Evolutionary conservation across 345 rosid species (phyloP), one percentile per base, ranked within the genome.

Genomic region (Eucalyptus regnans): DNA sequence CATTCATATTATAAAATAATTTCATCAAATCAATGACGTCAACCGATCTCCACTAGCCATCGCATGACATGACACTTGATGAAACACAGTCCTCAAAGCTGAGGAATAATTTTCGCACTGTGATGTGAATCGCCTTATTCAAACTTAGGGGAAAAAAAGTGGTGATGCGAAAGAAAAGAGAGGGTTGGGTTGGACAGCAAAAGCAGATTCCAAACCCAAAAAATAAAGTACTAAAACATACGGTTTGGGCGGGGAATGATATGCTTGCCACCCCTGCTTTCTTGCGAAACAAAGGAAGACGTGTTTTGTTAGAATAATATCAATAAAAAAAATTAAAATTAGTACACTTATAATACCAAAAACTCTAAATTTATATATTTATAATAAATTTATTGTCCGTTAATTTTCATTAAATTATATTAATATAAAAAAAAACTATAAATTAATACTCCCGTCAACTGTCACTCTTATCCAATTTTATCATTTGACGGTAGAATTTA

Each of bases 401-500:
- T 9, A 2, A 0, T 56, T 56, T 22, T 25, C 5, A 6, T 22
- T 9, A 22, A 56, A 56, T 56, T 56, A 56, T 0, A 56, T 56
- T 56, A 56, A 23, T 56, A 56, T 56, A 4, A 56, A 23, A 2
- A 56, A 23, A 56, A 56, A 23, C 0, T 1, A 56, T 25, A 23
- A 56, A 56, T 23, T 1, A 3, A 0, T 4, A 56, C 2, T 20
- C 25, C 8, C 4, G 7, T 23, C 0, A 56, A 9, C 3, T 56
- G 5, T 4, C 62, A 22, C 0, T 5, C 22, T 0, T 23, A 56
- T 56, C 13, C 0, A 56, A 23, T 2, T 23, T 0, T 23, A 4
- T 23, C 3, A 23, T 56, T 56, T 22, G 29, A 23, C 1, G 1
- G 1, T 56, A 23, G 9, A 56, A 56, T 56, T 56, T 25, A 23